Conservation (phyloP, 495 filamentous ascomycete species). For the Saxophila tyrrhenica region DNA sequence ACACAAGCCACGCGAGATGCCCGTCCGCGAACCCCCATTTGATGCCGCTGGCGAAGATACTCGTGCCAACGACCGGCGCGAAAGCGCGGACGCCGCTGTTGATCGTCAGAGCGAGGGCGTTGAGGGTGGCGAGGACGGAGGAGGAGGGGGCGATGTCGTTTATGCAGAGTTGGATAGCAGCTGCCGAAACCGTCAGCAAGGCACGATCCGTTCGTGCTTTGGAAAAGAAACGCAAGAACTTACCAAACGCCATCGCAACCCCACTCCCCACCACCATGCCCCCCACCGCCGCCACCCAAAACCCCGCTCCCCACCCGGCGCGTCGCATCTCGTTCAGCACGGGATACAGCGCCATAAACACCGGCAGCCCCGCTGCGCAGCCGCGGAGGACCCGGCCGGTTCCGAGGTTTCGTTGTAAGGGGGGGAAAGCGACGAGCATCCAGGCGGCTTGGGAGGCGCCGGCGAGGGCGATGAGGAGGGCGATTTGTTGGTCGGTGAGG, state of each 20-base stretch:
- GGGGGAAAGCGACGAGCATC: slow-evolving; percentile 53
- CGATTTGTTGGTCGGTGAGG: slow-evolving; percentile 48
- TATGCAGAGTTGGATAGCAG: slow-evolving; percentile 52
- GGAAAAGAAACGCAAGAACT: background rate
- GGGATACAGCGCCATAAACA: slow-evolving; percentile 44
- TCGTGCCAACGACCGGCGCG: slow-evolving; percentile 48
- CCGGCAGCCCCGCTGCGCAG: slow-evolving; percentile 44
- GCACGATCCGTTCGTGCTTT: background rate
- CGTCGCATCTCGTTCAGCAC: slow-evolving; percentile 43
- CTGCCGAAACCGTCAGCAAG: slow-evolving; percentile 9
- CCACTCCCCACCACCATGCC: slow-evolving; percentile 40
- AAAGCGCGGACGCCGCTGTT: slow-evolving; percentile 44
- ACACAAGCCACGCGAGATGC: slow-evolving; percentile 54
- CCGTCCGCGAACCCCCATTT: slow-evolving; percentile 44
- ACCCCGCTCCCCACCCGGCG: slow-evolving; percentile 28
- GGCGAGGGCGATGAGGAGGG: slow-evolving; percentile 44
- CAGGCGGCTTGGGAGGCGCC: slow-evolving; percentile 52
- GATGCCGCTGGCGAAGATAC: slow-evolving; percentile 50
- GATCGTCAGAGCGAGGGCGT: slow-evolving; percentile 49
- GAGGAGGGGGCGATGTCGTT: slow-evolving; percentile 56
- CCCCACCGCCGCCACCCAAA: slow-evolving; percentile 43
- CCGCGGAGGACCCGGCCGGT: slow-evolving; percentile 47
- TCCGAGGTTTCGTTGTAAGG: slow-evolving; percentile 44
- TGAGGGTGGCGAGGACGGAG: slow-evolving; percentile 49
- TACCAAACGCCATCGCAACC: slow-evolving; percentile 55